Percentiles rank a stretch among this genome's conserved stretches.
Evolutionary conservation across 2,329 filamentous ascomycete genomes (phyloP).

Genomic region (Ophiostoma sp.): DNA sequence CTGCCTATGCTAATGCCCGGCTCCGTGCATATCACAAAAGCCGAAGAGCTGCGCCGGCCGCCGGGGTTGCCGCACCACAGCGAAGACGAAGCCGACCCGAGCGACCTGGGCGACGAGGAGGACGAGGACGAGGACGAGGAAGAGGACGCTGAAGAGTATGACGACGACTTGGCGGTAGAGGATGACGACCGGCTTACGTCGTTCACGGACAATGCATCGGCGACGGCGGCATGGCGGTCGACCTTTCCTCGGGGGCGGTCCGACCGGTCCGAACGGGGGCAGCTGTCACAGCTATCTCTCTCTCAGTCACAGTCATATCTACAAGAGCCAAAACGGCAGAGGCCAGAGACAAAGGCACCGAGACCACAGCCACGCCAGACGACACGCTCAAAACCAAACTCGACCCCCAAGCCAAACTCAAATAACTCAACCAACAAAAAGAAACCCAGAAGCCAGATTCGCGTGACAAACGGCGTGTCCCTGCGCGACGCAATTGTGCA

Average conservation of each 20-base stretch:
- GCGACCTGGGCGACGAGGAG: slow-evolving; percentile 36
- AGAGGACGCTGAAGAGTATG: not conserved
- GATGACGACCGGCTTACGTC: not conserved
- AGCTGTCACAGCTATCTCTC: not conserved
- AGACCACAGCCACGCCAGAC: not conserved
- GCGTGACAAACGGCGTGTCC: slow-evolving; percentile 22
- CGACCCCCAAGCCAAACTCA: not conserved
- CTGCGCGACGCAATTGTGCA: slow-evolving; percentile 53
- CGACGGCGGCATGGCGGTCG: not conserved
- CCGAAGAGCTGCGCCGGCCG: slow-evolving; percentile 33
- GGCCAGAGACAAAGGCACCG: not conserved
- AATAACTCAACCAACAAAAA: not conserved
- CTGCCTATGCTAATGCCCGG: slow-evolving; percentile 56
- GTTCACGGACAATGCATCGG: not conserved
- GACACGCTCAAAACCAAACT: not conserved
- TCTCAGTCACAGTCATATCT: not conserved
- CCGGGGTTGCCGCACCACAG: not conserved
- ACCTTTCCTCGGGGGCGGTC: not conserved
- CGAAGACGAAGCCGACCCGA: slow-evolving; percentile 25
- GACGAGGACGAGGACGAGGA: slow-evolving; percentile 37
- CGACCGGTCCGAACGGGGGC: not conserved
- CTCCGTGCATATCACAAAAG: slow-evolving; percentile 52
- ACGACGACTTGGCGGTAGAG: not conserved
- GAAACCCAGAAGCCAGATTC: not conserved
- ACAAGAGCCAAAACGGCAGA: not conserved